phyloP scores from a whole-genome alignment of 139 green algal species.

The Chlamydomonas sp. region DNA sequence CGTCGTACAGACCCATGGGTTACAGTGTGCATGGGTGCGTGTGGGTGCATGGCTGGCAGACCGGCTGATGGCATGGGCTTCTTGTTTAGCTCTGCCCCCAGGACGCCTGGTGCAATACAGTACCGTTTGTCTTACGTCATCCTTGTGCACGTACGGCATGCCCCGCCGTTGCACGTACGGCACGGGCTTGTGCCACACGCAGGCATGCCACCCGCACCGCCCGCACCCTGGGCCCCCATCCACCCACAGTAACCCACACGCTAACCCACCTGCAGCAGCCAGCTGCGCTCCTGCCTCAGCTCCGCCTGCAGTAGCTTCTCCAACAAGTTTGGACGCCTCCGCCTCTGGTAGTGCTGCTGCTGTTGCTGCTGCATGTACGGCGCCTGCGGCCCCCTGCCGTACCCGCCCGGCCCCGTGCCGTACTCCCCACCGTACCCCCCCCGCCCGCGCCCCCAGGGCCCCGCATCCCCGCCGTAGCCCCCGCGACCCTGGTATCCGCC shows the following conservation, averaged over 20 bases:
- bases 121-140: too few relatives aligned
- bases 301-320: slow-evolving; percentile 45
- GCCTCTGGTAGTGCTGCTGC: not conserved
- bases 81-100: too few relatives aligned
- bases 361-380: slow-evolving; percentile 25
- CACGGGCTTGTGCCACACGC: too few relatives aligned
- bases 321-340: slow-evolving; percentile 32
- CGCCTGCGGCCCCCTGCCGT: not conserved
- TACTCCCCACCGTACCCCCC: not conserved
- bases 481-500: too few relatives aligned
- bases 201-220: too few relatives aligned
- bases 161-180: too few relatives aligned
- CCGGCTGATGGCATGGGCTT: too few relatives aligned
- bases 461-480: not conserved
- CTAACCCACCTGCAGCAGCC: slow-evolving; percentile 49
- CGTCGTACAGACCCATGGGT: too few relatives aligned
- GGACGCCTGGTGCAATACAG: too few relatives aligned
- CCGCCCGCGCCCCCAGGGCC: not conserved
- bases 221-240: not conserved
- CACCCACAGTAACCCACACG: not conserved
- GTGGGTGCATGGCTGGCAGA: too few relatives aligned
- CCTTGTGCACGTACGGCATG: too few relatives aligned
- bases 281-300: slow-evolving; percentile 54
- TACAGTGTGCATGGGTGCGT: too few relatives aligned
- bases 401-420: not conserved